Evolutionary conservation across 768 basidiomycete genomes (phyloP).

Genomic region (Calocybe cyanea): DNA sequence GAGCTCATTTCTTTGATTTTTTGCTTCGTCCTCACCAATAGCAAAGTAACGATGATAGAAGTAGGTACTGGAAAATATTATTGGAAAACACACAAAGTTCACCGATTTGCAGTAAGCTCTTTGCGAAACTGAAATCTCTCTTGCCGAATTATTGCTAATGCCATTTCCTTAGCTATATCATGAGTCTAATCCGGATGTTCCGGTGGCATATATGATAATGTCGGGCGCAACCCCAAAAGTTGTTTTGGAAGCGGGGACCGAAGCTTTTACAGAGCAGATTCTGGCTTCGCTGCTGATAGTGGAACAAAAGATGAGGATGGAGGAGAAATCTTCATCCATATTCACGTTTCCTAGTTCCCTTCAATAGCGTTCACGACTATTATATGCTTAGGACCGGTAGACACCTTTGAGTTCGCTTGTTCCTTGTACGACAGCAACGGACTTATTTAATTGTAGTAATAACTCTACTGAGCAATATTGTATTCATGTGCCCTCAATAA

Average conservation of each 20-base stretch:
- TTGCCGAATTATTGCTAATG: background rate
- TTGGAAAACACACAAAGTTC: conserved; percentile 4
- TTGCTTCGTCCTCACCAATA: background rate
- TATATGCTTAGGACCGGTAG: too few species aligned
- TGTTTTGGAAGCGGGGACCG: conserved; percentile 6
- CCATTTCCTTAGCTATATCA: background rate
- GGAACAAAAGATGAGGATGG: conserved; percentile 7
- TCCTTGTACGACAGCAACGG: too few species aligned
- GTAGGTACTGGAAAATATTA: background rate
- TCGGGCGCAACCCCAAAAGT: background rate
- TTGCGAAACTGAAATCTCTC: too few species aligned
- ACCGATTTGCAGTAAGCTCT: conserved; percentile 6
- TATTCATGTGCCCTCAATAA: too few species aligned
- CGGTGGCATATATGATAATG: background rate
- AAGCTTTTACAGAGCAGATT: conserved; percentile 3
- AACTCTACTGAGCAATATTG: too few species aligned
- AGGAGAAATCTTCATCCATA: conserved; percentile 6
- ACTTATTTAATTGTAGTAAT: too few species aligned
- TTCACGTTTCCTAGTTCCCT: too few species aligned
- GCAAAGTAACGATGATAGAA: background rate
- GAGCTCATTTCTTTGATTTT: too few species aligned
- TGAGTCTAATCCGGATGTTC: background rate
- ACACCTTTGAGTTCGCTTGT: too few species aligned
- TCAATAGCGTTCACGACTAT: too few species aligned
- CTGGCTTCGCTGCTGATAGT: conserved; percentile 7